These are phyloP conservation scores for Samsoniella hepiali DNA, from an alignment of 2,329 filamentous ascomycete species.

Conservation along the genomic window DNA sequence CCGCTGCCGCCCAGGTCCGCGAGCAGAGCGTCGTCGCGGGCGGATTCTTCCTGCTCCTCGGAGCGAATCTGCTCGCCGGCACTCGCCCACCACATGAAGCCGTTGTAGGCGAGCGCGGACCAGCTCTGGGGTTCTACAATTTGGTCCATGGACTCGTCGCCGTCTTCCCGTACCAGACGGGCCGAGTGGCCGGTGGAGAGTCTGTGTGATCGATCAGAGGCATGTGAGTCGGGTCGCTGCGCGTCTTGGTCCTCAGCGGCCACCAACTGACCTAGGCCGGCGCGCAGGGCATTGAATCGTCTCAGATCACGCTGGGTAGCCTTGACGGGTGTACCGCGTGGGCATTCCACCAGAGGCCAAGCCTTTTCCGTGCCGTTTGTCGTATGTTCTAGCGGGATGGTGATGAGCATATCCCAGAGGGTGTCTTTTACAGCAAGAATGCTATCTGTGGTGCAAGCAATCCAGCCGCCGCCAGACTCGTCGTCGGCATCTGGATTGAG, in stretches of 20 bases:
- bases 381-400: slow-evolving; percentile 65
- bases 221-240: slow-evolving; percentile 29
- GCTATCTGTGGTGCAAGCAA: slow-evolving; percentile 93
- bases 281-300: slow-evolving; percentile 68
- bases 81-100: slow-evolving; percentile 89
- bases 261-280: slow-evolving; percentile 54
- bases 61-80: slow-evolving; percentile 68
- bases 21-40: slow-evolving; percentile 53
- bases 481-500: slow-evolving; percentile 40
- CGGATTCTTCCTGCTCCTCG: slow-evolving; percentile 57
- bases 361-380: slow-evolving; percentile 56
- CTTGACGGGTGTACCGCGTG: slow-evolving; percentile 63
- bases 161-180: slow-evolving; percentile 33
- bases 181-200: slow-evolving; percentile 28
- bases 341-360: slow-evolving; percentile 74
- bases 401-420: slow-evolving; percentile 86
- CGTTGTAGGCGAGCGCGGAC: slow-evolving; percentile 73
- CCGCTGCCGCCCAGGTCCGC: slow-evolving; percentile 45
- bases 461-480: slow-evolving; percentile 67
- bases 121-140: slow-evolving; percentile 63
- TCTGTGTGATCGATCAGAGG: slow-evolving; percentile 27
- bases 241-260: slow-evolving; percentile 24
- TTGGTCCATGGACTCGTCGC: slow-evolving; percentile 49
- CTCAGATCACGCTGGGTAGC: slow-evolving; percentile 88
- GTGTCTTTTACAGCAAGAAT: slow-evolving; percentile 83